These are phyloP conservation scores for Botrytis squamosa DNA, from an alignment of 2,329 filamentous ascomycete species.

Conservation along the genomic window DNA sequence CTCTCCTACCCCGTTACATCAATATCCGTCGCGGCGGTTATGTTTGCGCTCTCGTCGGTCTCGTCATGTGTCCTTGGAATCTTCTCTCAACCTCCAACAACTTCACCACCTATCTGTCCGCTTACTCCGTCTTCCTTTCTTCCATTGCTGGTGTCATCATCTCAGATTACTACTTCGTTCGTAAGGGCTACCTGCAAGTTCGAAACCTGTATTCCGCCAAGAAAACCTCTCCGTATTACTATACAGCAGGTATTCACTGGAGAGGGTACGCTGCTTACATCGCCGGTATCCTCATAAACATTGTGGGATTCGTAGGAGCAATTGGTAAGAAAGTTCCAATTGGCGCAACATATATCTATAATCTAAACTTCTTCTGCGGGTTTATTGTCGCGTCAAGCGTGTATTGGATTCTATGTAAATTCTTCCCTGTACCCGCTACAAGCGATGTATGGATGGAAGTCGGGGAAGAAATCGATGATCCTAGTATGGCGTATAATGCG, in stretches of 20 bases:
- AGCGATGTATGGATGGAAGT: constrained; percentile 79
- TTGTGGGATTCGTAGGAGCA: constrained; percentile 85
- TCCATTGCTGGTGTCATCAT: constrained; percentile 91
- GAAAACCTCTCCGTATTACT: constrained; percentile 69
- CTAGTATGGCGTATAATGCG: constrained; percentile 31
- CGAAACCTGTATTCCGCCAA: constrained; percentile 76
- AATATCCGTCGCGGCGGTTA: constrained; percentile 87
- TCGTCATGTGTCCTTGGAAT: constrained; percentile 86
- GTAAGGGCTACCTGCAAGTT: constrained; percentile 76
- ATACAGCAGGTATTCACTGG: constrained; percentile 72
- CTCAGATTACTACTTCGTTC: constrained; percentile 83
- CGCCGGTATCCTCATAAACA: constrained; percentile 80
- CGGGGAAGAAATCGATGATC: constrained; percentile 59
- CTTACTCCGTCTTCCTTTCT: constrained; percentile 91
- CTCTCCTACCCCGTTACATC: constrained; percentile 73
- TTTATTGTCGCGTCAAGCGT: constrained; percentile 66
- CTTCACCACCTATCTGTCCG: constrained; percentile 88
- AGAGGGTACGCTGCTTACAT: constrained; percentile 82
- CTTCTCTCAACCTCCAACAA: constrained; percentile 72
- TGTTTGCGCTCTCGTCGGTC: constrained; percentile 73
- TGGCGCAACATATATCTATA: constrained; percentile 83
- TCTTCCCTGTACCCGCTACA: constrained; percentile 71
- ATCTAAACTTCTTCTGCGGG: constrained; percentile 85
- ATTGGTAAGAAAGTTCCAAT: constrained; percentile 70
- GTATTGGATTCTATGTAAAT: constrained; percentile 69